Conservation (phyloP, 2,329 filamentous ascomycete species). For the Chalara sp. region DNA sequence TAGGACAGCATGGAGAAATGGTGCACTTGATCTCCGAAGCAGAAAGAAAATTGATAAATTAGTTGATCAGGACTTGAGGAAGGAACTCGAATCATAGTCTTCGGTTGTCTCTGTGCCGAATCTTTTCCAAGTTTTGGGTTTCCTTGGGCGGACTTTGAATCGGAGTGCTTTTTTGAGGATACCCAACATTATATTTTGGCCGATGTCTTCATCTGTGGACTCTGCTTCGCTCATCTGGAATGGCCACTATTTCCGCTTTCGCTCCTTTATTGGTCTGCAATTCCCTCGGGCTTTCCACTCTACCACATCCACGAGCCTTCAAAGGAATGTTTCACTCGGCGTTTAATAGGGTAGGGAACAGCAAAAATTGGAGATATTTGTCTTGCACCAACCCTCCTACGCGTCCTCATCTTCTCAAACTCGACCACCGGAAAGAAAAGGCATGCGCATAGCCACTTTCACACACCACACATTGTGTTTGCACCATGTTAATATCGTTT, state of each 20-base stretch:
- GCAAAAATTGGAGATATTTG: slow-evolving; percentile 26
- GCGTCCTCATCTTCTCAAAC: slow-evolving; percentile 11
- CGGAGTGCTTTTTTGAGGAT: not conserved
- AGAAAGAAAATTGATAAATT: slow-evolving; percentile 48
- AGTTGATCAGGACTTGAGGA: slow-evolving; percentile 42
- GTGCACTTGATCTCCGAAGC: slow-evolving; percentile 46
- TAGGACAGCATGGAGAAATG: slow-evolving; percentile 45
- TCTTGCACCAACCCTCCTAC: slow-evolving; percentile 9
- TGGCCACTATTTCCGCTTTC: not conserved
- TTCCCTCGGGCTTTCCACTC: slow-evolving; percentile 16
- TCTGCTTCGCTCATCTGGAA: not conserved
- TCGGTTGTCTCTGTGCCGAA: not conserved
- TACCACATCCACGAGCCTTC: slow-evolving; percentile 25
- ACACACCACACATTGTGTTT: too few relatives aligned
- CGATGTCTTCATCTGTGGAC: not conserved
- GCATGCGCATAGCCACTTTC: slow-evolving; percentile 4
- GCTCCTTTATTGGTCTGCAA: slow-evolving; percentile 3
- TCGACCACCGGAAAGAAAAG: slow-evolving; percentile 10
- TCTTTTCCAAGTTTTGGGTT: too few relatives aligned
- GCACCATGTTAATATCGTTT: not conserved
- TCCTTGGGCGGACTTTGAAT: too few relatives aligned
- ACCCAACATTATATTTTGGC: not conserved
- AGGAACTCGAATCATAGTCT: slow-evolving; percentile 38
- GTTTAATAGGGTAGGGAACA: slow-evolving; percentile 23
- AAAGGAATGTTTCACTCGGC: slow-evolving; percentile 20